Base-by-base conservation (phyloP, 2,329 filamentous ascomycete species). In the Trichoderma atrobrunneum region DNA sequence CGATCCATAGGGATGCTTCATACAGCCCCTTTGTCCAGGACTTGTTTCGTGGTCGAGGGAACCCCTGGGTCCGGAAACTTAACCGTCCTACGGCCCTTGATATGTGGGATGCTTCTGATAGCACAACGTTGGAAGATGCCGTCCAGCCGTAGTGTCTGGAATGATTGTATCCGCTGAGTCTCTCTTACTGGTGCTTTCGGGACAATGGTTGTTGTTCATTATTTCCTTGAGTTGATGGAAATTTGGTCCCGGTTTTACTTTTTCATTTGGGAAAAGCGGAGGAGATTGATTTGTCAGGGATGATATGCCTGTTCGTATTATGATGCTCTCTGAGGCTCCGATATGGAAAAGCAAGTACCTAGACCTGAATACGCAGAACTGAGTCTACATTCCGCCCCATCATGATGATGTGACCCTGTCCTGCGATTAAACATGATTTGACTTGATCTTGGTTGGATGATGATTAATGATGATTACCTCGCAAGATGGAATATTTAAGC, bases 1-100 rank as follows among this genome's bases (percentile, higher is more conserved):
- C 70, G 32, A 24, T 73, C 24, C 10, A 21, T 21, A 5, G 63
- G 54, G 51, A 69, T 18, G 68, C 74, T 21, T 66, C 65, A 0
- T 78, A 78, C 60, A 72, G 74, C 30, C 67, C 62, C 4, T 34
- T 16, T 2, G 76, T 79, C 21, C 51, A 75, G 18, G 26, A 67
- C 2, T 51, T 80, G 7, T 78, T 79, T 54, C 43, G 30, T n/a
- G 61, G 60, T 16, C 73, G 54, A 7, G 62, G 60, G 8, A 77
- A 78, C 59, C 70, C 73, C 1, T 77, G 75, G 75, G 57, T 79
- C 34, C 76, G 74, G 12, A 59, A 70, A 21, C 10, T 18, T n/a
- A 21, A n/a, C 7, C 76, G 76, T 18, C 74, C 34, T 8, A 77
- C 74, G 11, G 77, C 78, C 14, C 69, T 81, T 11, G 77, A 79